Evolutionary conservation across 2,329 filamentous ascomycete genomes (phyloP).

Genomic region (Aspergillus oerlinghausenensis): DNA sequence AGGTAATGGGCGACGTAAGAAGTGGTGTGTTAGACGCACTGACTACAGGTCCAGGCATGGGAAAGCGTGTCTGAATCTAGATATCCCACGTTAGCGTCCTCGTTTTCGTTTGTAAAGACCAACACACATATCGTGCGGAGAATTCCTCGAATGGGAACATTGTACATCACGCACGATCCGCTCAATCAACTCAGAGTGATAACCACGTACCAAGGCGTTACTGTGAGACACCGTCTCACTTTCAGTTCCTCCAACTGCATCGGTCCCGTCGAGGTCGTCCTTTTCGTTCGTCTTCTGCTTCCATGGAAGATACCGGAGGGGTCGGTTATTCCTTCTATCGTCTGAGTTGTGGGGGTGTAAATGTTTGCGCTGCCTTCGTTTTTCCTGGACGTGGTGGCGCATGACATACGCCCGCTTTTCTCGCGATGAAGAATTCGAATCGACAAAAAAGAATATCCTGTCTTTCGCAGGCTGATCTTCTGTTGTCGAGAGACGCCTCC

Average conservation of each 20-base stretch:
- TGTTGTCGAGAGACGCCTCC: slow-evolving; percentile 23
- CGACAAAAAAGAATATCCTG: slow-evolving; percentile 39
- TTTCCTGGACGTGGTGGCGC: slow-evolving; percentile 42
- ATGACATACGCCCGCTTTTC: slow-evolving; percentile 43
- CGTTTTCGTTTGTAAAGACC: background rate
- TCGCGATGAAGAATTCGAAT: slow-evolving; percentile 36
- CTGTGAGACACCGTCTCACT: slow-evolving; percentile 1
- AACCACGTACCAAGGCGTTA: slow-evolving; percentile 18
- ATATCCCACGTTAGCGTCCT: background rate
- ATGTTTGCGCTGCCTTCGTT: slow-evolving; percentile 30
- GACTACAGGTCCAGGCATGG: slow-evolving; percentile 10
- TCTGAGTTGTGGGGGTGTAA: slow-evolving; percentile 16
- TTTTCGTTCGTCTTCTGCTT: slow-evolving; percentile 13
- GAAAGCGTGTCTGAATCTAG: slow-evolving; percentile 14
- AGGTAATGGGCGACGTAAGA: slow-evolving; percentile 21
- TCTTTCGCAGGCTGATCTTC: slow-evolving; percentile 20
- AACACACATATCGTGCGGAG: background rate
- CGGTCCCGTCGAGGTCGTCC: background rate
- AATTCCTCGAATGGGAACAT: background rate
- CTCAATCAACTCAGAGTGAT: background rate
- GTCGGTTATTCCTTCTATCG: slow-evolving; percentile 12
- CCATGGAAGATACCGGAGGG: slow-evolving; percentile 22
- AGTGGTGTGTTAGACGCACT: slow-evolving; percentile 5
- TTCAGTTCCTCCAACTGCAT: slow-evolving; percentile 1
- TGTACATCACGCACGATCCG: background rate